Conservation (phyloP, 441 rosid genomes). For the Populus trichocarpa region DNA sequence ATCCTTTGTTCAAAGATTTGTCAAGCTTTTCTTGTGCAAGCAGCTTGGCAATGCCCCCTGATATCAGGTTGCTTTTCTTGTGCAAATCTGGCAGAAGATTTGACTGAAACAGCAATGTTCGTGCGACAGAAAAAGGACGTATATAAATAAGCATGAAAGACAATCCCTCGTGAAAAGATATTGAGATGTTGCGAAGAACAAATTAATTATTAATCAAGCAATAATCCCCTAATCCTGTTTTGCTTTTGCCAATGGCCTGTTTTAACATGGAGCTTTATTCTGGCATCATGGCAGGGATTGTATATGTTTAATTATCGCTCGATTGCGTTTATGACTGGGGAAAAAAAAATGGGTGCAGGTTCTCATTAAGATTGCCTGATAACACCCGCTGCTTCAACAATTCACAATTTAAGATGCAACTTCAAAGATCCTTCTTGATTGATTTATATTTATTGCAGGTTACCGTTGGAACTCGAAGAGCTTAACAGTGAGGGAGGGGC, state of each 20-base stretch:
- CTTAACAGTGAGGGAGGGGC: too few relatives aligned
- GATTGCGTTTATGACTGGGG: neutral
- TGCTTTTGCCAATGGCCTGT: neutral
- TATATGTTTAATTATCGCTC: neutral
- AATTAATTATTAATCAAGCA: neutral
- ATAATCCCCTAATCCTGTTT: too few relatives aligned
- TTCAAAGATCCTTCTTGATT: neutral
- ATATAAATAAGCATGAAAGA: neutral
- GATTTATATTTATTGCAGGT: neutral
- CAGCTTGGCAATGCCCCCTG: slow-evolving; percentile 23
- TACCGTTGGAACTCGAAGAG: neutral
- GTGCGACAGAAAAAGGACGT: too few relatives aligned
- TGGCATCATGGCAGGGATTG: neutral
- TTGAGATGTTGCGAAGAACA: neutral
- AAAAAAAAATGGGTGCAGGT: neutral
- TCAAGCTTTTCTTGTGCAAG: slow-evolving; percentile 32
- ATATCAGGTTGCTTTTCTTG: slow-evolving; percentile 6
- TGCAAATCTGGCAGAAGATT: slow-evolving; percentile 22
- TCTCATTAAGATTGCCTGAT: neutral
- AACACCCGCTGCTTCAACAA: neutral
- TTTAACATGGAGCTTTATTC: neutral
- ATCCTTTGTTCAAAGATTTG: slow-evolving; percentile 37
- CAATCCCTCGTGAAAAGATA: neutral
- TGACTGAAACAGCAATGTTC: slow-evolving; percentile 6
- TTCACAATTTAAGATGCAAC: neutral